Evolutionary conservation across 306 rosid genomes (phyloP), one percentile per base, ranked within the genome.

Genomic region (Erythrophleum fordii): DNA sequence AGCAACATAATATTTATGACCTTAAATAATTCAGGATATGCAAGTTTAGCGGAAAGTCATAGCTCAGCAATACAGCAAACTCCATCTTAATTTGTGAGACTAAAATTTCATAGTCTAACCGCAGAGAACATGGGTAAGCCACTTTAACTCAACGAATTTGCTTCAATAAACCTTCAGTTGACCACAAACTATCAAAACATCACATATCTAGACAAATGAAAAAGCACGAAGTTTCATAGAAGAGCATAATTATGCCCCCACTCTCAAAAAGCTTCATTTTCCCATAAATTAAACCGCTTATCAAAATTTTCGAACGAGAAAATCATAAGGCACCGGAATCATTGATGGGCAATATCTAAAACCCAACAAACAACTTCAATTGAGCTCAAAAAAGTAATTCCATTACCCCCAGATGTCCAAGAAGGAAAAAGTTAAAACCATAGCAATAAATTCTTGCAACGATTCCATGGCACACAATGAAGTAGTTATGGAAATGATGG

Each of bases 21-120:
- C 56, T 22, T 51, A 75, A 68, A 82, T 67, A 55, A 67, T 73
- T 73, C 31, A 53, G n/a, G 26, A 25, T 8, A 20, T 6, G 69
- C 52, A 76, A 70, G 7, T 52, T 77, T 66, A 17, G 29, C 76
- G 29, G 46, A 64, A 46, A 51, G 1, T 64, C 80, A 80, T 46
- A 20, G 31, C 51, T 37, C 66, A 72, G 67, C 34, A 25, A 62
- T 71, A 34, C 7, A n/a, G 74, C 29, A 62, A 3, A 75, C 14
- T 70, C 46, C 45, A 20, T 69, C 44, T 69, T 48, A 8, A 29
- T 23, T 26, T 26, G 12, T 46, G 42, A 83, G 17, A 73, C 66
- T 45, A 25, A 73, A 18, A 31, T 58, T 66, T 41, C 52, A 34
- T 46, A n/a, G 59, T 28, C 44, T 39, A 66, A 79, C 74, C 48